These are phyloP conservation scores for Hordeum marinum DNA, from an alignment of 176 grass and related monocot species.

Conservation along the genomic window DNA sequence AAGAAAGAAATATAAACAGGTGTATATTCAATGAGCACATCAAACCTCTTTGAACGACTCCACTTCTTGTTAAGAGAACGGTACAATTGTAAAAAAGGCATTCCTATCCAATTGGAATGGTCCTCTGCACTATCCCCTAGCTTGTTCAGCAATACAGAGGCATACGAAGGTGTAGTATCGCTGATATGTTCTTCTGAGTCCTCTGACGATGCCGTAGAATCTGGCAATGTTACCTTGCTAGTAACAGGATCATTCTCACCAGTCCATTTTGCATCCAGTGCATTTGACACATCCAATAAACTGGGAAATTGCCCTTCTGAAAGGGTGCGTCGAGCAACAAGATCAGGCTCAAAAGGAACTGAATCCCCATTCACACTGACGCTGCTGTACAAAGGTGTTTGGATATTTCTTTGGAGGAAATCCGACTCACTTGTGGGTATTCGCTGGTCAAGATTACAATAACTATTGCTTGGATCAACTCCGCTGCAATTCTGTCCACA, in stretches of 20 bases:
- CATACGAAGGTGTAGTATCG: conserved; percentile 41
- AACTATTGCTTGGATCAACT: conserved; percentile 27
- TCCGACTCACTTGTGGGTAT: conserved; percentile 36
- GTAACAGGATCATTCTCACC: conserved; percentile 55
- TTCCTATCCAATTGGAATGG: conserved; percentile 48
- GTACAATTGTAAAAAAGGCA: conserved; percentile 71
- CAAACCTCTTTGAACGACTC: conserved; percentile 52
- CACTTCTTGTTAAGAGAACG: conserved; percentile 64
- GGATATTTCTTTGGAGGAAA: conserved; percentile 42
- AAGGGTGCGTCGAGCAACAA: conserved; percentile 68
- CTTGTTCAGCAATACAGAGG: conserved; percentile 51
- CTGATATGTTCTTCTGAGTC: conserved; percentile 51
- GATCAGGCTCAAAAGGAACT: conserved; percentile 46
- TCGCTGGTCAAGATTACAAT: conserved; percentile 20
- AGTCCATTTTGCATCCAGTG: conserved; percentile 83
- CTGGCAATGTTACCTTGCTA: conserved; percentile 37
- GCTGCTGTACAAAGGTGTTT: conserved; percentile 49
- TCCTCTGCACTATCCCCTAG: conserved; percentile 61
- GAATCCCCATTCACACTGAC: conserved; percentile 53
- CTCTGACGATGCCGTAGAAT: conserved; percentile 42
- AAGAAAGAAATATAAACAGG: conserved; percentile 53
- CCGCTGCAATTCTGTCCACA: conserved; percentile 13
- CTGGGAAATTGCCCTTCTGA: conserved; percentile 88
- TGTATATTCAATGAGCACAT: conserved; percentile 48
- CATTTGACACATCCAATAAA: conserved; percentile 59